Percentiles rank a stretch among this genome's conserved stretches.
These are phyloP conservation scores for Lactarius deliciosus DNA, from an alignment of 768 basidiomycete genomes.

Conservation along the genomic window DNA sequence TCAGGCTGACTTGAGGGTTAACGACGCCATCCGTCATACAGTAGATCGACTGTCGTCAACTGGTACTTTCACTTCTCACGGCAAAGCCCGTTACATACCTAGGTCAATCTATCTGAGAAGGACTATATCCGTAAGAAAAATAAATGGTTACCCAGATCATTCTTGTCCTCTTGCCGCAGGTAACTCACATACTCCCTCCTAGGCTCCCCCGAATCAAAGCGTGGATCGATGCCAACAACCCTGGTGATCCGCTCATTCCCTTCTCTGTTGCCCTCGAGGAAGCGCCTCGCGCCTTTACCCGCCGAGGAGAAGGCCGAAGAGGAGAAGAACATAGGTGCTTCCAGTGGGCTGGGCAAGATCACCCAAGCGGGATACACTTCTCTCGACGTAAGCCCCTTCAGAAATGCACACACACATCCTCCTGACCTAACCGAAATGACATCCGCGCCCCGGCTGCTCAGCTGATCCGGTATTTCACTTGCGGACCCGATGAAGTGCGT, in stretches of 20 bases:
- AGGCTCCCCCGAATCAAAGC: conserved; percentile 96
- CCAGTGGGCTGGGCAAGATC: conserved; percentile 84
- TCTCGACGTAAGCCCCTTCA: conserved; percentile 60
- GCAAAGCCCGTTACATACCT: conserved; percentile 98
- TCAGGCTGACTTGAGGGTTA: neutral
- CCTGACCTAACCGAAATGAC: neutral
- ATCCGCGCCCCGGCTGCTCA: conserved; percentile 33
- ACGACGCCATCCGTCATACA: neutral
- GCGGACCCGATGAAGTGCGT: conserved; percentile 94
- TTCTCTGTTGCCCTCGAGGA: conserved; percentile 97
- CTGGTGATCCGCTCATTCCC: conserved; percentile 93
- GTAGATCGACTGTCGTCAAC: conserved; percentile 92
- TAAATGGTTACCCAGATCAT: conserved; percentile 67
- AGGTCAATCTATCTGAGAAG: conserved; percentile 91
- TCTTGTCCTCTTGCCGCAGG: neutral
- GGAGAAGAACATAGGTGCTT: conserved; percentile 72
- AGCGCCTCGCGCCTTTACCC: conserved; percentile 67
- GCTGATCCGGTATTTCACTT: conserved; percentile 97
- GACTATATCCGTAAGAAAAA: conserved; percentile 98
- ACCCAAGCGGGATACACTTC: conserved; percentile 90
- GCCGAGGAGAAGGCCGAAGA: conserved; percentile 68
- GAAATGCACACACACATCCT: neutral
- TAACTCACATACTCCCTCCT: neutral
- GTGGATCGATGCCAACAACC: conserved; percentile 97
- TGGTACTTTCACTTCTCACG: conserved; percentile 83